Base-by-base conservation (phyloP, 306 rosid genomes). In the Ormosia semicastrata region DNA sequence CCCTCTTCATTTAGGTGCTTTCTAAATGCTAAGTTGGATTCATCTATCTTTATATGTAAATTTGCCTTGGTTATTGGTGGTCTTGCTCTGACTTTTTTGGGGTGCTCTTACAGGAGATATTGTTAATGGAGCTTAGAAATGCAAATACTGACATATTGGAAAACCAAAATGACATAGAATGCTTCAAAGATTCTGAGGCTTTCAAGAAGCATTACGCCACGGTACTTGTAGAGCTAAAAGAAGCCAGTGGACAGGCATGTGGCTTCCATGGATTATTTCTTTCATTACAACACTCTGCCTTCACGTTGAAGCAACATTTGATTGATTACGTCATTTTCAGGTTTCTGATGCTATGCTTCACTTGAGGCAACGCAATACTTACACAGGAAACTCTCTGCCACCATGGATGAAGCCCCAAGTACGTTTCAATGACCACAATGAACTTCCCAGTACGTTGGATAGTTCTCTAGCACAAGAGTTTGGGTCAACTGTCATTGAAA, bases 201-300 rank as follows among this genome's bases (percentile, higher is more conserved):
- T 89, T 89, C 87, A 88, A 83, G 89, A 92, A 86, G 92, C 91
- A 93, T 90, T 91, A 87, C 12, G 93, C 98, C 82, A 91, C 79
- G 89, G 93, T 93, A 91, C 98, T 91, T 86, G 90, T 93, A 91
- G 92, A 90, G 98, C 96, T 93, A 85, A 90, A 91, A 92, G 96
- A 93, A 93, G 98, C 96, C 96, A 90, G 94, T 91, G 94, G 85
- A 85, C 90, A 93, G 98, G 98, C 98, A 90, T 91, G 97, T 89
- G 95, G 94, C 98, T 92, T 94, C 97, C 93, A 6, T 89, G 79
- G 75, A 81, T 86, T 85, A 73, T 76, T 44, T 54, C 14, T 76
- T 77, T 60, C 3, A 34, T 14, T 62, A 17, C 74, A 46, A 73
- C 46, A 53, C 67, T 77, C 74, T 82, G 43, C 29, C 2, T 52